Evolutionary conservation across 768 basidiomycete genomes (phyloP), one percentile per base, ranked within the genome.

Genomic region (Lactifluus subvellereus): DNA sequence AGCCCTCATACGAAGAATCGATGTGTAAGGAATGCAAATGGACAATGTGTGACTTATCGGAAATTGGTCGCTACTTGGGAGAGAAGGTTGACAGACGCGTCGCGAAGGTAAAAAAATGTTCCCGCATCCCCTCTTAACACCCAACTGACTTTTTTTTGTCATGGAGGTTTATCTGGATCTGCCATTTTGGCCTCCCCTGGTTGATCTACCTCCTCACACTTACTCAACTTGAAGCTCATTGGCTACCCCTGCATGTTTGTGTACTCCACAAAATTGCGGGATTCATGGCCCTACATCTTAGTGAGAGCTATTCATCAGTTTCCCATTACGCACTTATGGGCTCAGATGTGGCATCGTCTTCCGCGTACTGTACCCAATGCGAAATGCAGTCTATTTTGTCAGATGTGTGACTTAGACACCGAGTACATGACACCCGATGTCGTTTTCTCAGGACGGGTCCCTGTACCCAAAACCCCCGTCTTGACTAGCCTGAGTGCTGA

Each of bases 11-110:
- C 22, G 7, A 10, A 8, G 42, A 9, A 8, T 14, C 1, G 18
- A 30, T 6, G 30, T 60, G 59, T 53, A 0, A 1, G 1, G 1
- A 6, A 11, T 60, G 59, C 22, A 30, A 3, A 32, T 2, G 2
- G 2, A 6, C 6, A 13, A 11, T 53, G 2, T n/a, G 18, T 53
- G 50, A 42, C 10, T 20, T 60, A 32, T 16, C 51, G 6, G 59
- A 47, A 13, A 54, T 54, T 60, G 37, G 8, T 37, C 33, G 22
- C 22, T 18, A 22, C 27, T 35, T 60, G 13, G 59, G 51, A 5
- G 51, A 52, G 20, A 51, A 60, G 22, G 33, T 60, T 14, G 59
- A 60, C 1, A 43, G 42, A 35, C 32, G 51, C 20, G 52, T 60
- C 20, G 50, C 51, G 6, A 18, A 37, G 30, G 59, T 60, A 27